Evolutionary conservation across 164 flowering plant genomes (phyloP).

Genomic region (Stephania yunnanensis): DNA sequence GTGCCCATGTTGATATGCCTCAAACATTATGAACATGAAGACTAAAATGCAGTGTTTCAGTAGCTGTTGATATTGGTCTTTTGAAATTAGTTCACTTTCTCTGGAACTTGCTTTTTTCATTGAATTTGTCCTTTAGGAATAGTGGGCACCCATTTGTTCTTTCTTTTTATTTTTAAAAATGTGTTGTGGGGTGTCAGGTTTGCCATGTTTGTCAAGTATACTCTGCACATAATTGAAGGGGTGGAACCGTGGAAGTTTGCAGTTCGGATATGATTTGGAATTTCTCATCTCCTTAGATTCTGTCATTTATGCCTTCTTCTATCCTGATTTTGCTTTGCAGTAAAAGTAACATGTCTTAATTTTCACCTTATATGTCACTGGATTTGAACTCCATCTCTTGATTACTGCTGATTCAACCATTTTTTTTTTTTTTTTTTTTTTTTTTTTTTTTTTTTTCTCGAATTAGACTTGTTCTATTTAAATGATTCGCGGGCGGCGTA

Average conservation of each 20-base stretch:
- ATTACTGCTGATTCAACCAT: conserved; percentile 9
- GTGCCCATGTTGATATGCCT: conserved; percentile 40
- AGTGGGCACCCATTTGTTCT: too few relatives aligned
- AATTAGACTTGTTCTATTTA: too few relatives aligned
- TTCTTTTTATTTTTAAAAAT: too few relatives aligned
- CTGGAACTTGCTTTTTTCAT: too few relatives aligned
- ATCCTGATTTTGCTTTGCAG: too few relatives aligned
- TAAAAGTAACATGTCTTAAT: too few relatives aligned
- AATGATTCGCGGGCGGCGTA: too few relatives aligned
- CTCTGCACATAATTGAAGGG: conserved; percentile 21
- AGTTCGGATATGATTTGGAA: conserved; percentile 23
- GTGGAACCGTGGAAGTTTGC: conserved; percentile 25
- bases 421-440: not conserved
- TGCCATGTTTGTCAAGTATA: conserved; percentile 35
- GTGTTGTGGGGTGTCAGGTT: too few relatives aligned
- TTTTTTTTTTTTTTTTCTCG: not conserved
- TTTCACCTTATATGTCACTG: too few relatives aligned
- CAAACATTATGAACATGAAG: conserved; percentile 15
- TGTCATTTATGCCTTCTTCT: too few relatives aligned
- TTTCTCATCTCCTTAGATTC: conserved; percentile 10
- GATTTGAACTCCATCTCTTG: too few relatives aligned
- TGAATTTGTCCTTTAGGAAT: too few relatives aligned
- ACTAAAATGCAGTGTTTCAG: conserved; percentile 25
- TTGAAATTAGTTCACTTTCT: conserved; percentile 24
- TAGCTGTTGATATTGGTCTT: conserved; percentile 23